Evolutionary conservation across 768 basidiomycete species (phyloP).

Genomic region (Pleurotus ostreatus): DNA sequence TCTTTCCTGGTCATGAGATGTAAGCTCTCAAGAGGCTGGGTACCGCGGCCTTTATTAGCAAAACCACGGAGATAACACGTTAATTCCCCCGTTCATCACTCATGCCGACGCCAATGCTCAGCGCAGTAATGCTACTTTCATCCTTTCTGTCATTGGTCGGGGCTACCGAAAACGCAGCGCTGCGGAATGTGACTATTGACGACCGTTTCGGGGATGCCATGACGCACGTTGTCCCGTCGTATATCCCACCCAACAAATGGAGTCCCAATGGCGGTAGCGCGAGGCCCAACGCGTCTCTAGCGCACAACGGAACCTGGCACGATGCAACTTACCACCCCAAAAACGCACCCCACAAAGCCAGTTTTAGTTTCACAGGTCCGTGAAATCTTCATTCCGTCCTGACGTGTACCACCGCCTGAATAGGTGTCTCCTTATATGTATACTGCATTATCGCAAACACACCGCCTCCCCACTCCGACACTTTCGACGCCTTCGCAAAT

Average conservation of each 20-base stretch:
- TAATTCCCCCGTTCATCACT: no score
- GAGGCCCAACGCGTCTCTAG: not conserved
- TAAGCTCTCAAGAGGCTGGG: no score
- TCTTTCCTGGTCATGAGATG: no score
- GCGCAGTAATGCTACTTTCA: no score
- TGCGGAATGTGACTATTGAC: not conserved
- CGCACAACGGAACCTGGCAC: not conserved
- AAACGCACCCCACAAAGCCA: not conserved
- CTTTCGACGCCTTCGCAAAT: not conserved
- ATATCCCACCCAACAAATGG: not conserved
- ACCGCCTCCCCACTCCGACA: not conserved
- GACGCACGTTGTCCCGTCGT: not conserved
- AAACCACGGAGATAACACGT: no score
- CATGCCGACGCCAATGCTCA: no score
- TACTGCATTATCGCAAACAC: conserved; percentile 1
- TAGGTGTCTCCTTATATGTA: conserved; percentile 1
- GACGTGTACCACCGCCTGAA: not conserved
- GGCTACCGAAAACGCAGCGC: no score
- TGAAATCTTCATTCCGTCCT: not conserved
- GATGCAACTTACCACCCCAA: not conserved
- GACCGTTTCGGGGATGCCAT: not conserved
- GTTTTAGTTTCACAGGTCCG: not conserved
- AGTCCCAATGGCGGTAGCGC: not conserved
- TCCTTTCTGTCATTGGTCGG: no score
- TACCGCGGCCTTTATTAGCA: no score